phyloP scores from a whole-genome alignment of 2,329 filamentous ascomycete genomes.

The Alternaria gaisen region DNA sequence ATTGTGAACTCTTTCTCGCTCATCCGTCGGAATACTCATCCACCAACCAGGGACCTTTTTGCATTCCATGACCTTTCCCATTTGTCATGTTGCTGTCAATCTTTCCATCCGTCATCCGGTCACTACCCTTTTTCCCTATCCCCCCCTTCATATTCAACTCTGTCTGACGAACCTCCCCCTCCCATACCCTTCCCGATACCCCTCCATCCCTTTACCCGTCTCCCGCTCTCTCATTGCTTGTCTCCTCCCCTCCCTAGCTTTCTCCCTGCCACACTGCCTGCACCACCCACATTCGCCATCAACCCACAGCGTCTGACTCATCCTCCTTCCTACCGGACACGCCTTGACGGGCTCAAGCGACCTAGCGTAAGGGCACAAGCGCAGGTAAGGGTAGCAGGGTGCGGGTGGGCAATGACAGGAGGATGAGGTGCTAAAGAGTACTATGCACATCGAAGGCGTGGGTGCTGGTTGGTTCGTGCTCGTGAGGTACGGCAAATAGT shows the following conservation, averaged over 20 bases:
- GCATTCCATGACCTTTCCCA: no score
- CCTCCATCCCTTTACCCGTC: neutral
- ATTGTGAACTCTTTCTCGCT: neutral
- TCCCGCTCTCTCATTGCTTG: neutral
- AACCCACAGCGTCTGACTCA: slow-evolving; percentile 10
- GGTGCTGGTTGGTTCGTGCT: no score
- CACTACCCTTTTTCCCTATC: no score
- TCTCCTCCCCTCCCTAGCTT: neutral
- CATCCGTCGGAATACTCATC: neutral
- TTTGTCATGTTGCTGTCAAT: no score
- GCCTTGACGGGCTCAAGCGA: slow-evolving; percentile 13
- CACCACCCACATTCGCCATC: slow-evolving; percentile 33
- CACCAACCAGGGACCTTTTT: no score
- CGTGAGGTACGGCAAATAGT: neutral
- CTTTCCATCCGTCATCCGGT: no score
- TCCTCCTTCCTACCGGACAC: slow-evolving; percentile 28
- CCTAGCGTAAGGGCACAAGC: slow-evolving; percentile 20
- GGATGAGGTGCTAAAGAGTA: slow-evolving; percentile 29
- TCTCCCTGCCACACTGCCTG: slow-evolving; percentile 19
- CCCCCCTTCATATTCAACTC: neutral
- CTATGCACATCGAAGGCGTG: slow-evolving; percentile 31
- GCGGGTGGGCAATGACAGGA: slow-evolving; percentile 38
- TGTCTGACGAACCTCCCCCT: neutral
- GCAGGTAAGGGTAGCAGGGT: slow-evolving; percentile 29
- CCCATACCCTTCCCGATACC: neutral